These are phyloP conservation scores for Skeletonema grethae DNA, from an alignment of 108 stramenopile species.

Conservation along the genomic window DNA sequence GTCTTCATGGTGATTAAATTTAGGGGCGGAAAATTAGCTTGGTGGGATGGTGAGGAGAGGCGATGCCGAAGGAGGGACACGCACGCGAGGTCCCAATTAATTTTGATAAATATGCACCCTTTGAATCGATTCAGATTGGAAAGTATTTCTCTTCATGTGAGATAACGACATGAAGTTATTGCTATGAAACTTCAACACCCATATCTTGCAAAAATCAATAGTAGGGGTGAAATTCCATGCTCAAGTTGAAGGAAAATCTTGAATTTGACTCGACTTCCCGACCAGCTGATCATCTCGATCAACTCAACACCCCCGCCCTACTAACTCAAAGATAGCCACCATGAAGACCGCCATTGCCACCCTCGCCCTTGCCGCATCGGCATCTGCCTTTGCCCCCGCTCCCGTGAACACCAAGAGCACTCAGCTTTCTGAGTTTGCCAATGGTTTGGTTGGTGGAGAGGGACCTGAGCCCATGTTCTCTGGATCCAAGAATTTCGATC, in stretches of 20 bases:
- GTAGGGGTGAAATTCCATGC: not conserved
- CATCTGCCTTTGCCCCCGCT: conserved; percentile 58
- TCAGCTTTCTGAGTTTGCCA: conserved; percentile 49
- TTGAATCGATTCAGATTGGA: not conserved
- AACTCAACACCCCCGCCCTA: not conserved
- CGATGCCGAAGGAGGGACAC: not conserved
- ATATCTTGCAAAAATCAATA: not conserved
- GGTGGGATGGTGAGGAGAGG: not conserved
- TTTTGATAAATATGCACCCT: not conserved
- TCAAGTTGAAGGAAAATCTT: conserved; percentile 7
- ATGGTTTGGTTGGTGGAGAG: conserved; percentile 65
- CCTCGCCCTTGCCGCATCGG: conserved; percentile 19
- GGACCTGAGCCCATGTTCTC: conserved; percentile 68
- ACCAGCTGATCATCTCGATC: conserved; percentile 6
- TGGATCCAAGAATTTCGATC: conserved; percentile 59
- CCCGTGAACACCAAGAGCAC: conserved; percentile 11
- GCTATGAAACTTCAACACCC: not conserved
- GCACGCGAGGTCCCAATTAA: conserved; percentile 3
- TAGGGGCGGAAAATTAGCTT: conserved; percentile 5
- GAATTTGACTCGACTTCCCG: not conserved
- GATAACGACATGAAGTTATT: not conserved
- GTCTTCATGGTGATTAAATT: conserved; percentile 11
- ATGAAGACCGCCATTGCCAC: conserved; percentile 31
- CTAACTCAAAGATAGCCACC: conserved; percentile 5
- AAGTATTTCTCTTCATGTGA: not conserved